Evolutionary conservation across 2,329 filamentous ascomycete species (phyloP), one percentile per base, ranked within the genome.

Genomic region (Juglanconis sp.): DNA sequence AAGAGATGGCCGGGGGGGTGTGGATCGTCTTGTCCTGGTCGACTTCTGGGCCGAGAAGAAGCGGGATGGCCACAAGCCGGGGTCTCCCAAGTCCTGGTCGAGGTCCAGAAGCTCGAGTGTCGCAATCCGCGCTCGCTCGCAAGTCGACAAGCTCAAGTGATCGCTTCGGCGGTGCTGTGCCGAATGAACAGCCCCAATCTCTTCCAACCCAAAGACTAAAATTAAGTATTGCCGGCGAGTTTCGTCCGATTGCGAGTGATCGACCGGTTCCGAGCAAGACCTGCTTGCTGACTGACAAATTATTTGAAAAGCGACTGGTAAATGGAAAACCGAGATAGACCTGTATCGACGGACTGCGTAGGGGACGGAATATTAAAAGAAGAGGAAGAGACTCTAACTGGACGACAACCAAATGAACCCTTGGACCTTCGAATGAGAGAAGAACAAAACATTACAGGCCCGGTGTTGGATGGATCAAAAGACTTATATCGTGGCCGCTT

Each of bases 401-500:
- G 75, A 77, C 77, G 74, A 82, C 79, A 48, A 82, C 79, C 80
- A 79, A 76, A 74, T 79, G 34, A 75, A 68, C 71, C 71, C 71
- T 71, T 72, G 73, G 76, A 68, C 77, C 74, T 72, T 71, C 50
- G 71, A 71, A 72, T 74, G 75, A 75, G 68, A 69, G 72, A 72
- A 68, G 69, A 73, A 71, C 70, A 74, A 75, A 77, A 74, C 74
- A 72, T 69, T 63, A 69, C 66, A 67, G 71, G 69, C 70, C 51
- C 52, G 56, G 54, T 52, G 72, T 73, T 75, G 76, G 74, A 77
- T 73, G 76, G 74, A 56, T 52, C 74, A 75, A 78, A 79, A 79
- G 79, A 74, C 81, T 84, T 85, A 85, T 85, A 85, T 82, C 76
- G 73, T 79, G 76, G 79, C 75, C 77, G 74, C 69, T 71, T 71